A percentile compares a stretch with the other conserved stretches of the same genome.
These are phyloP conservation scores for Alternaria solani DNA, from an alignment of 2,329 filamentous ascomycete species.

Conservation along the genomic window DNA sequence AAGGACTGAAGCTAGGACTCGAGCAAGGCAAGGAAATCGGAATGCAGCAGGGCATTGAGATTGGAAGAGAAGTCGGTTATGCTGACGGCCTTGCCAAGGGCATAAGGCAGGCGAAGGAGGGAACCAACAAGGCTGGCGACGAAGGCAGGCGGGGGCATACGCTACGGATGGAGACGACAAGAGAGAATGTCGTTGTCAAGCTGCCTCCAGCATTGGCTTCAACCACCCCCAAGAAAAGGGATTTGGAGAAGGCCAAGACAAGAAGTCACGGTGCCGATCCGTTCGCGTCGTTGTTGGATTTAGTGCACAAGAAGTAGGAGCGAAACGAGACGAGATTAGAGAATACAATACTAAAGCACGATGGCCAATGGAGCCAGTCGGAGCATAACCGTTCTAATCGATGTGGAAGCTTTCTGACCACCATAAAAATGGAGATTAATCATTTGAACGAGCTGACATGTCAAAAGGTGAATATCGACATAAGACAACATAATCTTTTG, in stretches of 20 bases:
- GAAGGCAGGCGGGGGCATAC: not conserved
- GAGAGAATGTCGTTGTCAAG: not conserved
- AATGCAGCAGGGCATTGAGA: not conserved
- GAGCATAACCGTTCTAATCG: not conserved
- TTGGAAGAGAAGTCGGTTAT: not conserved
- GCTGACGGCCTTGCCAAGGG: not conserved
- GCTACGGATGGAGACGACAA: not conserved
- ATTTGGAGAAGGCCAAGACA: not conserved
- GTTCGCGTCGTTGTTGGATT: constrained; percentile 2
- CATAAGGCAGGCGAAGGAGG: not conserved
- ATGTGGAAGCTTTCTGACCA: no score
- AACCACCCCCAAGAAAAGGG: not conserved
- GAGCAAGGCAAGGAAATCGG: not conserved
- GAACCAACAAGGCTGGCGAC: not conserved
- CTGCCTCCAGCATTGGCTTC: not conserved
- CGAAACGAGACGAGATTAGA: not conserved
- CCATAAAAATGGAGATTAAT: no score
- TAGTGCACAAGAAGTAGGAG: constrained; percentile 2
- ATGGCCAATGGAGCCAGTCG: not conserved
- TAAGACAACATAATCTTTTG: no score
- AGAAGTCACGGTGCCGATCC: constrained; percentile 3
- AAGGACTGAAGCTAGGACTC: not conserved
- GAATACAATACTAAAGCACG: not conserved
- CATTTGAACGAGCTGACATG: no score
- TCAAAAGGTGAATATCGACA: no score